Evolutionary conservation across 2,329 filamentous ascomycete genomes (phyloP).

Genomic region (Stachybotrys elegans): DNA sequence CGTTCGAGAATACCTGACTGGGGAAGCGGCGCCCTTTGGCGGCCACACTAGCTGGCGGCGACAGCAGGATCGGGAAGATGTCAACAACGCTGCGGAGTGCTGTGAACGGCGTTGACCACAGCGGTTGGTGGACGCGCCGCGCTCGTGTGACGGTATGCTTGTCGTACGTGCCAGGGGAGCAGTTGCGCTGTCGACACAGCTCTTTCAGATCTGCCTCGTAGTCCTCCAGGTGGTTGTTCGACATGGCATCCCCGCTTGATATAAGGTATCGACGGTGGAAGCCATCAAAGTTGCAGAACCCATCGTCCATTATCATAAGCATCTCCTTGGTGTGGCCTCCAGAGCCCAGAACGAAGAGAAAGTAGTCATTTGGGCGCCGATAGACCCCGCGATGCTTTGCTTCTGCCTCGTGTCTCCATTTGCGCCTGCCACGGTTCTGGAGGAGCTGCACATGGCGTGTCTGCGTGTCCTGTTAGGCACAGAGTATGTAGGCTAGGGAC

Average conservation of each 20-base stretch:
- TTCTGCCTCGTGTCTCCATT: slow-evolving; percentile 12
- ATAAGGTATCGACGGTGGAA: slow-evolving; percentile 78
- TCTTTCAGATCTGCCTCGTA: slow-evolving; percentile 30
- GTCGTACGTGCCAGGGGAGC: slow-evolving; percentile 48
- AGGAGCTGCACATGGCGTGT: slow-evolving; percentile 24
- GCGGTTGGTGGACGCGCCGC: slow-evolving; percentile 74
- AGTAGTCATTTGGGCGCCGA: slow-evolving; percentile 36
- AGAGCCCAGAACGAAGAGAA: slow-evolving; percentile 81
- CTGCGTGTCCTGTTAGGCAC: slow-evolving; percentile 12
- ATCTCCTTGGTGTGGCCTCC: slow-evolving; percentile 96
- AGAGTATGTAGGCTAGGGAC: background rate
- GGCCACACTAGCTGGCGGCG: slow-evolving; percentile 18
- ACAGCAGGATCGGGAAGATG: slow-evolving; percentile 52
- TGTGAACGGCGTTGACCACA: slow-evolving; percentile 67
- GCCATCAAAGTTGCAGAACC: slow-evolving; percentile 42
- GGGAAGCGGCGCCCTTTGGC: slow-evolving; percentile 44
- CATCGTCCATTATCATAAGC: slow-evolving; percentile 70
- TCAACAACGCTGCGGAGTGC: slow-evolving; percentile 60
- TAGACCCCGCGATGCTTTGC: slow-evolving; percentile 3
- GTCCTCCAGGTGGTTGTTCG: slow-evolving; percentile 61
- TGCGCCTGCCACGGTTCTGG: slow-evolving; percentile 11
- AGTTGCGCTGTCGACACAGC: slow-evolving; percentile 11
- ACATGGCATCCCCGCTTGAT: slow-evolving; percentile 67
- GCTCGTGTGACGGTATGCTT: slow-evolving; percentile 70
- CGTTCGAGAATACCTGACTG: slow-evolving; percentile 78